Evolutionary conservation across 805 yeast genomes (phyloP), one percentile per base, ranked within the genome.

Genomic region (Teunomyces lycoperdinae): DNA sequence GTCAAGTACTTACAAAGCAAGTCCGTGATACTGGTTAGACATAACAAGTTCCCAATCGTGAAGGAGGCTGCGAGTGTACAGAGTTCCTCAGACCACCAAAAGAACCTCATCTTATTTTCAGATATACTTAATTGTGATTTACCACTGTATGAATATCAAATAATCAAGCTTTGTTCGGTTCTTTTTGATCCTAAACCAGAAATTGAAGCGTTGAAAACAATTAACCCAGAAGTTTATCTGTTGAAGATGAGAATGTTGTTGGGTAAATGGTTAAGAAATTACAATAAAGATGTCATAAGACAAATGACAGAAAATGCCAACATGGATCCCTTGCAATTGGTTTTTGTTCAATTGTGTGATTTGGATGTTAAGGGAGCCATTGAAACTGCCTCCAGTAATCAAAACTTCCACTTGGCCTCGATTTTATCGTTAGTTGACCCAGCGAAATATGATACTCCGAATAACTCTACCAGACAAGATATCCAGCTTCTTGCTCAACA

Each of bases 401-500:
- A 76, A 7, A 87, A 87, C 57, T 66, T 78, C 4, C 96, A 91
- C 62, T 64, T 92, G 14, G 82, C 96, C 0, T 81, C 80, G 0
- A 58, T 89, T 26, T 63, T 92, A 9, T 77, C 96, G 0, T 67
- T 87, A 38, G 62, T 86, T 6, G 96, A 88, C 30, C 83, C 94
- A 0, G 84, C 34, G 3, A 32, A 85, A 55, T 87, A 84, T 54
- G 74, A 74, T 0, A 72, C 75, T 1, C 84, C 86, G 3, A 72
- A 73, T 43, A 58, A 57, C 0, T 9, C 71, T 80, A 44, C 90
- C 96, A 0, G 53, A 60, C 7, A 63, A 72, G 74, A 43, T 58
- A 57, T 0, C 10, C 16, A 38, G 14, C n/a, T 24, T 6, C 70
- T 81, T 45, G 91, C 97, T 0, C 53, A 60, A 5, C 63, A 64